Base-by-base conservation (phyloP, 75 land plant genomes). In the Adiantum capillusveneris region DNA sequence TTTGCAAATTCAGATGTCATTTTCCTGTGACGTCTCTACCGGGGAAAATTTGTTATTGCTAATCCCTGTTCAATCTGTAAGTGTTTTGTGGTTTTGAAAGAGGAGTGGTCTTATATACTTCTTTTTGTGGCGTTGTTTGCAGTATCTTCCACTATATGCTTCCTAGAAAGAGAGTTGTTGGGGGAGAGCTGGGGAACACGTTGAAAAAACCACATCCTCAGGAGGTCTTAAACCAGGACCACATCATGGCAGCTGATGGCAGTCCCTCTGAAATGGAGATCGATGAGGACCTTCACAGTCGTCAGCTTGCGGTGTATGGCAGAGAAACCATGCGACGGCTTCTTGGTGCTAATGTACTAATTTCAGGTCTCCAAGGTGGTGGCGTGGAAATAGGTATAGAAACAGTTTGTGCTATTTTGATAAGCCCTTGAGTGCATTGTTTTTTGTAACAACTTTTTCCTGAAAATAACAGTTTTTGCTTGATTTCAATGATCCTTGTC, bases 251-350 rank as follows among this genome's bases (percentile, higher is more conserved):
- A 20, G 66, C 37, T 30, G 68, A 41, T 31, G 60, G 67, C 6
- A 59, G 18, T 27, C 25, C 29, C 22, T 34, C 43, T 31, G 72
- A 75, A 48, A 60, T 53, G 0, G 77, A 72, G 27, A 72, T 77
- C 34, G 79, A 77, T 29, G 76, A 77, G 57, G 63, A 77, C 53
- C 57, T 77, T 31, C 79, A 77, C 56, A 72, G 71, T 60, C 62
- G 79, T 43, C 79, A 77, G 66, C 70, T 77, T 2, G 77, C 77
- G 1, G 76, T 72, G 11, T 77, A 77, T 60, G 79, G 79, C 1
- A 53, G 79, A 29, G 79, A 77, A 59, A 67, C 79, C 14, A 77
- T 72, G 79, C 65, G 75, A 6, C 56, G 76, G 25, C 34, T 77
- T 19, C 53, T 51, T 36, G 69, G 67, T 37, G 65, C 79, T 7